These are phyloP conservation scores for Alliaria petiolata DNA, from an alignment of 345 rosid genomes.

Conservation along the genomic window DNA sequence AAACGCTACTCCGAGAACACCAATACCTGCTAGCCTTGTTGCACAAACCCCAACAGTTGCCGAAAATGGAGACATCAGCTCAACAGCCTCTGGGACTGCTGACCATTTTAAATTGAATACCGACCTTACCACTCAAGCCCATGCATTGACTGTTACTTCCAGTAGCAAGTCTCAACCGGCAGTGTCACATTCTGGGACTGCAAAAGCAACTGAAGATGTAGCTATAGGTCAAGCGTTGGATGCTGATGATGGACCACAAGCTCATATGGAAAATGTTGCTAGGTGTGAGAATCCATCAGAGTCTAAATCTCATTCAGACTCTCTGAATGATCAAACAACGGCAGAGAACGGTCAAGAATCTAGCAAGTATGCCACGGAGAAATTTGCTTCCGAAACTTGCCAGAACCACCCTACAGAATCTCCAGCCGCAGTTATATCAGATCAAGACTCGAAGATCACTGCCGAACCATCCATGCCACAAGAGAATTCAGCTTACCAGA, in stretches of 20 bases:
- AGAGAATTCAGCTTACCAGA: constrained; percentile 1
- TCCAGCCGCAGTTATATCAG: background rate
- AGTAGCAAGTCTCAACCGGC: background rate
- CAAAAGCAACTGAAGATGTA: constrained; percentile 19
- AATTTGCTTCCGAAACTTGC: background rate
- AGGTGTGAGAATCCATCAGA: constrained; percentile 18
- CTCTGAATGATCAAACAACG: constrained; percentile 3
- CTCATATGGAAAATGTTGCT: background rate
- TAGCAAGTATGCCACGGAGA: background rate
- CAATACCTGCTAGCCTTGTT: background rate
- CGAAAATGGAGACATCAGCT: constrained; percentile 8
- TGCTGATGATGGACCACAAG: background rate
- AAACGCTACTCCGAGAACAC: background rate
- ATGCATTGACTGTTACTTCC: constrained; percentile 6
- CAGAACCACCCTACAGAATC: constrained; percentile 7
- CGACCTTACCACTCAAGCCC: background rate
- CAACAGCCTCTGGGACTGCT: background rate
- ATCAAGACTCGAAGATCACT: constrained; percentile 6
- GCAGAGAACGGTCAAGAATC: background rate
- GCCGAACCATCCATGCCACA: background rate
- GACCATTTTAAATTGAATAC: background rate
- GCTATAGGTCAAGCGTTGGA: background rate
- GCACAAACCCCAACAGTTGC: no score
- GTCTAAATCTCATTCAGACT: background rate
- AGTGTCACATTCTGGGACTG: constrained; percentile 6